Evolutionary conservation across 352 stramenopile genomes (phyloP), one percentile per base, ranked within the genome.

Genomic region (Globisporangium sylvaticum): DNA sequence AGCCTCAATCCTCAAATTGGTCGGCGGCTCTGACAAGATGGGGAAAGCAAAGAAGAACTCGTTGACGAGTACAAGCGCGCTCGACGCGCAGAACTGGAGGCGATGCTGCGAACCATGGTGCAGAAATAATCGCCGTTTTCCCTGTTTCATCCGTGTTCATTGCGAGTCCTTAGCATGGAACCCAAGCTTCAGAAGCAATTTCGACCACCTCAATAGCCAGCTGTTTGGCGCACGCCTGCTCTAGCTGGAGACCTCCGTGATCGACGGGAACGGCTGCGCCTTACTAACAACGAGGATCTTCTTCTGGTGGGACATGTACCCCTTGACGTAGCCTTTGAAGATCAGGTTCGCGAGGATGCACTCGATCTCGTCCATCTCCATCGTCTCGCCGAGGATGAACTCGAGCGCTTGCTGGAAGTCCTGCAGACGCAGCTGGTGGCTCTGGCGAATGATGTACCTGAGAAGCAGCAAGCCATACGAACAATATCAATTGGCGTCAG

Each of bases 331-430:
- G 37, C 94, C 91, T 67, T 97, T 97, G 75, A 97, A 98, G 72
- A 99, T 99, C 44, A 99, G 81, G 77, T 99, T 99, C 31, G 95
- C 92, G 39, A 99, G 75, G 60, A 98, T 91, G 65, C 96, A 99
- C 80, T 99, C 96, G 54, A 99, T 91, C 80, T 98, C 94, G 71
- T 98, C 93, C 76, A 98, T 91, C 70, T 98, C 92, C 61, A 96
- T 98, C 0, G 79, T 69, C 31, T 91, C 77, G 46, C 92, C 92
- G 0, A 89, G 91, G 53, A 97, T 74, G 72, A 89, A 88, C 37
- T 90, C 84, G 34, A 98, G 81, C 37, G 86, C 89, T 31, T 86
- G 76, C 69, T 96, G 84, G 67, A 98, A 95, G 67, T 98, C 79
- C 15, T 90, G 73, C 62, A 99, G 77, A 37, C 89, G 87, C 53